Evolutionary conservation across 306 rosid genomes (phyloP), one percentile per base, ranked within the genome.

Genomic region (Quillaja saponaria): DNA sequence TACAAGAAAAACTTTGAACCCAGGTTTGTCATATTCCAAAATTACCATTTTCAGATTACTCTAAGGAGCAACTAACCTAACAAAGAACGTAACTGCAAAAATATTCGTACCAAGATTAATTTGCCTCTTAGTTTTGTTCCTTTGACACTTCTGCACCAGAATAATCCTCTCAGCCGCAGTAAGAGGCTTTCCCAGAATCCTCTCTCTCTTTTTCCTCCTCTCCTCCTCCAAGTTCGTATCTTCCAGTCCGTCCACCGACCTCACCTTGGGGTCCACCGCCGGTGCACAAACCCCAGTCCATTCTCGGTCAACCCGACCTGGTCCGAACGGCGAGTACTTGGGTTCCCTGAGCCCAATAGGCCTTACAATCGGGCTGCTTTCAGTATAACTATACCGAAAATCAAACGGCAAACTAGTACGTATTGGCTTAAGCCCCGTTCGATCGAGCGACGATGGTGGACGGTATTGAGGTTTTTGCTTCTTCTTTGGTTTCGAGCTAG

Each of bases 211-310:
- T 67, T 12, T 51, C 79, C 58, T 82, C 76, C 95, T 82, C 78
- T 72, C 68, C 45, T 79, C 87, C 61, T 76, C 90, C 89, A 88
- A 51, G 13, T 65, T 58, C 6, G 81, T 66, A 8, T 85, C 95
- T 58, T 86, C 96, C 46, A 44, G 63, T 3, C 72, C 83, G 78
- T 88, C 96, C 49, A 88, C 51, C 7, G 63, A 62, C 78, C 64
- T 69, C 67, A 78, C 89, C 71, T 71, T 88, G 9, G 87, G 87
- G 71, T 86, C 84, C 66, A 81, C 80, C 6, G 88, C 96, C 9
- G 94, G 94, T 0, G 96, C 96, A 12, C 95, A 88, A 18, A 92
- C 96, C 20, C 98, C 98, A 18, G 91, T 82, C 98, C 96, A 92
- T 0, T 64, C 54, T 8, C 90, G 81, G 66, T 82, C 86, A 8